Base-by-base conservation (phyloP, 306 rosid species). In the Psophocarpus tetragonolobus region DNA sequence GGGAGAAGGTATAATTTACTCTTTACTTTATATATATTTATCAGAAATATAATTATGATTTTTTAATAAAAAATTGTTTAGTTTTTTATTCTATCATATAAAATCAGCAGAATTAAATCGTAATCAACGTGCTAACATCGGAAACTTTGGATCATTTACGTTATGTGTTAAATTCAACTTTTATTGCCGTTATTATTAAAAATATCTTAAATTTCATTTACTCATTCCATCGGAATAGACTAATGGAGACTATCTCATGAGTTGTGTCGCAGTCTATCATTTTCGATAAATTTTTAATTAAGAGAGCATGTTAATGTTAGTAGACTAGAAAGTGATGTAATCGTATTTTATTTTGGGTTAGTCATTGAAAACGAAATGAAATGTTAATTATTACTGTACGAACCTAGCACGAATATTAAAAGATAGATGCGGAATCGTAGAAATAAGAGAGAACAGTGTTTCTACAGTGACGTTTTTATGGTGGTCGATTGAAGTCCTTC, bases 361-460 rank as follows among this genome's bases (percentile, higher is more conserved):
- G 84, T 73, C 79, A 65, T 36, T 53, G 79, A 73, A 17, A 65
- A 44, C 21, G 80, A 80, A 64, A 53, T 13, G 53, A 66, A 66
- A 21, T 39, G 32, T 65, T 20, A 77, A 48, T 27, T 45, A 44
- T 21, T 21, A n/a, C n/a, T n/a, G n/a, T n/a, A 33, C 1, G 3
- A 32, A 45, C 30, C 42, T 24, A 45, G 8, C 20, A 17, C 77
- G 10, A 60, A 44, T 6, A 30, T 14, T 44, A 21, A 44, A 47
- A 44, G 65, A 32, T 69, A 30, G 41, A 70, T 33, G 29, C 41
- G 14, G 44, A 42, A 20, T 58, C 58, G 26, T 14, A 30, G 57
- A 76, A 50, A 60, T 13, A 5, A 27, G 42, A 62, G 23, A 62
- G 27, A 62, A n/a, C 30, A 39, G 72, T 66, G 33, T 66, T 21